Conservation (phyloP, 768 basidiomycete species). For the Suillus weaverae region DNA sequence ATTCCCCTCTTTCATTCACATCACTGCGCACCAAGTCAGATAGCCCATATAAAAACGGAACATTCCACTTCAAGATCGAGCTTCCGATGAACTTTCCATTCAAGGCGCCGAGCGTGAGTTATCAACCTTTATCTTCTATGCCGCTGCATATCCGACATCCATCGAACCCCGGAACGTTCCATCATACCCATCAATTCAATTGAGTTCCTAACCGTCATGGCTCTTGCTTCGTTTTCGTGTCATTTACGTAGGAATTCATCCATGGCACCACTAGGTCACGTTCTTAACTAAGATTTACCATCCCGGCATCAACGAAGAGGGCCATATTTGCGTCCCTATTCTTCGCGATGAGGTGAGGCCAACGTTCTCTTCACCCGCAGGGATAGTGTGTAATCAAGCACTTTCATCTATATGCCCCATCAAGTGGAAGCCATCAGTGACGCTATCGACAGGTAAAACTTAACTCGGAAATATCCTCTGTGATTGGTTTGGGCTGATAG, state of each 20-base stretch:
- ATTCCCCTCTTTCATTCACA: conserved; percentile 3
- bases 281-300: conserved; percentile 89
- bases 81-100: conserved; percentile 85
- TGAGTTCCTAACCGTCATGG: conserved; percentile 1
- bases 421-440: conserved; percentile 86
- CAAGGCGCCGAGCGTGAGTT: conserved; percentile 74
- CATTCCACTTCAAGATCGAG: conserved; percentile 69
- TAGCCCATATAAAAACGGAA: conserved; percentile 83
- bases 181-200: conserved; percentile 8
- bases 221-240: conserved; percentile 3
- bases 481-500: background rate
- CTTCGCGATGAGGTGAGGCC: conserved; percentile 75
- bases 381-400: background rate
- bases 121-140: conserved; percentile 8
- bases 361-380: conserved; percentile 4
- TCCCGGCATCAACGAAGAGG: conserved; percentile 89
- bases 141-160: conserved; percentile 3
- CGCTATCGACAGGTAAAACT: conserved; percentile 60
- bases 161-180: conserved; percentile 22
- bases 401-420: conserved; percentile 10
- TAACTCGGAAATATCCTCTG: conserved; percentile 1
- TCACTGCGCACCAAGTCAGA: conserved; percentile 47
- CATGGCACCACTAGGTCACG: conserved; percentile 52
- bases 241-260: conserved; percentile 20
- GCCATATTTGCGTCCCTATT: conserved; percentile 80